phyloP scores from a whole-genome alignment of 495 filamentous ascomycete species.

The Talaromyces ruber region DNA sequence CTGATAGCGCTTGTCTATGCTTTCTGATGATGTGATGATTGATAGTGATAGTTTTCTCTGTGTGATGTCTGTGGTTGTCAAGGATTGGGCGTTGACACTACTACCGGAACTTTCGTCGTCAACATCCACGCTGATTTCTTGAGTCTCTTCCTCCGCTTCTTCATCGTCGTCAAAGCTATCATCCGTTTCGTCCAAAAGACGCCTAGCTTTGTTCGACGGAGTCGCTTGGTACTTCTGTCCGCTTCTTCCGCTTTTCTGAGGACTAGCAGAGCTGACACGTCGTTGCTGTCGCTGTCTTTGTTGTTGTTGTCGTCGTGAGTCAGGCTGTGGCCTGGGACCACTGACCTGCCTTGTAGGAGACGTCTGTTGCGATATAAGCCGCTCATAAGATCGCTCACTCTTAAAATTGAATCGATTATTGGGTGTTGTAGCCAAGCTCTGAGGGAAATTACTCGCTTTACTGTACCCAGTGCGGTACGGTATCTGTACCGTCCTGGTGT shows the following conservation, averaged over 20 bases:
- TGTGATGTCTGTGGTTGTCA: background rate
- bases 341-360: constrained; percentile 31
- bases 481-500: constrained; percentile 20
- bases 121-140: background rate
- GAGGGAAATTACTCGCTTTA: constrained; percentile 29
- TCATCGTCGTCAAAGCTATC: constrained; percentile 6
- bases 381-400: constrained; percentile 7
- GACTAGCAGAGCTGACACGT: background rate
- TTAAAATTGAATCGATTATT: constrained; percentile 34
- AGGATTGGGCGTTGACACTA: background rate
- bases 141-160: background rate
- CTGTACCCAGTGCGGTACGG: constrained; percentile 20
- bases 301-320: background rate
- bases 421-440: constrained; percentile 29
- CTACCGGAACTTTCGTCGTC: background rate
- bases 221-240: background rate
- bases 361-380: constrained; percentile 8
- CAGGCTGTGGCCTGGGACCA: constrained; percentile 22
- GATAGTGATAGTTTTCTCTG: background rate
- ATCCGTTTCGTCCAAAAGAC: background rate
- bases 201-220: background rate
- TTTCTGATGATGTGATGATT: background rate
- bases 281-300: background rate
- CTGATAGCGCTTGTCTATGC: background rate
- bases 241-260: background rate